Base-by-base conservation (phyloP, 2,329 filamentous ascomycete genomes). In the Pyricularia grisea region DNA sequence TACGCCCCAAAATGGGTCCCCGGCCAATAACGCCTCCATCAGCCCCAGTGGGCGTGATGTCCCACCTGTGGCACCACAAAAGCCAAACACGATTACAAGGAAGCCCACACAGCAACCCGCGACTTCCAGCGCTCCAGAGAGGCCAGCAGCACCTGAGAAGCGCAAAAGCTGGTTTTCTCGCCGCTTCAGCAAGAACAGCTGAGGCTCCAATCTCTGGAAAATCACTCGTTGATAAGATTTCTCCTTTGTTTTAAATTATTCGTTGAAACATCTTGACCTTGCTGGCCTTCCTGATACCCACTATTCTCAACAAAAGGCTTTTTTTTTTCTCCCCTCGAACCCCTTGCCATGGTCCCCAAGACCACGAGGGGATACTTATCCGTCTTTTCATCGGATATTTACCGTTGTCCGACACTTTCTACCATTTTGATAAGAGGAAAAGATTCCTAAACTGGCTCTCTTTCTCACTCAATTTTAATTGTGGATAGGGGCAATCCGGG, bases 131-230 rank as follows among this genome's bases (percentile, higher is more conserved):
- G 42, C 50, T 58, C 42, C 66, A 72, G 73, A 76, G 69, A 74
- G 77, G 65, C 76, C 78, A 6, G 76, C 76, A 3, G 71, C 73
- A 25, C 76, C 76, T 14, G 90, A 93, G 71, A 97, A 97, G 84
- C 86, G 92, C 72, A 94, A 93, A 85, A 95, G 93, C 77, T 97
- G 94, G 93, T 89, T 98, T 75, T 88, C 91, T 76, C 88, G 89
- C 74, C 86, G 89, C 69, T 95, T 97, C 78, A 95, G 91, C 83
- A 93, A 84, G 76, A 79, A 80, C 33, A 69, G 71, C 71, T 71
- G 20, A 50, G 42, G 42, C 17, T 1, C 6, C 42, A 6, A n/a
- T n/a, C 17, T 50, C 17, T 50, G 5, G 20, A n/a, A 50, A 50
- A 68, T 2, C 61, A 31, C 69, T 36, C 23, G 4, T 27, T 60